Evolutionary conservation across 176 grass and related monocot species (phyloP).

Genomic region (Hordeum vulgare): MorexV3_pseudomolecules_assembly NC_058524.1:129409576-129410075

Average conservation of each 20-base stretch:
- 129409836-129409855: slow-evolving; percentile 36
- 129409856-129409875: slow-evolving; percentile 32
- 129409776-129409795: slow-evolving; percentile 35
- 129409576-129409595: not conserved
- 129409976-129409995: slow-evolving; percentile 45
- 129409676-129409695: slow-evolving; percentile 17
- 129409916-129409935: slow-evolving; percentile 3
- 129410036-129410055: slow-evolving; percentile 44
- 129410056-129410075: slow-evolving; percentile 2
- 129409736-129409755: slow-evolving; percentile 49
- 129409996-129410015: slow-evolving; percentile 47
- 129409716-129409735: slow-evolving; percentile 30
- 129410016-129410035: slow-evolving; percentile 42
- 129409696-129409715: slow-evolving; percentile 34
- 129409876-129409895: slow-evolving; percentile 35
- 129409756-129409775: slow-evolving; percentile 37
- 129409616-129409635: not conserved
- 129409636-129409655: not conserved
- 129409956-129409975: not conserved
- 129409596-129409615: not conserved
- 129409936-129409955: slow-evolving; percentile 26
- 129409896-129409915: slow-evolving; percentile 17
- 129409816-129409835: slow-evolving; percentile 25
- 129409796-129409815: slow-evolving; percentile 17
- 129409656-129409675: slow-evolving; percentile 4